Base-by-base conservation (phyloP, 768 basidiomycete species). In the Lentinula aciculospora region DNA sequence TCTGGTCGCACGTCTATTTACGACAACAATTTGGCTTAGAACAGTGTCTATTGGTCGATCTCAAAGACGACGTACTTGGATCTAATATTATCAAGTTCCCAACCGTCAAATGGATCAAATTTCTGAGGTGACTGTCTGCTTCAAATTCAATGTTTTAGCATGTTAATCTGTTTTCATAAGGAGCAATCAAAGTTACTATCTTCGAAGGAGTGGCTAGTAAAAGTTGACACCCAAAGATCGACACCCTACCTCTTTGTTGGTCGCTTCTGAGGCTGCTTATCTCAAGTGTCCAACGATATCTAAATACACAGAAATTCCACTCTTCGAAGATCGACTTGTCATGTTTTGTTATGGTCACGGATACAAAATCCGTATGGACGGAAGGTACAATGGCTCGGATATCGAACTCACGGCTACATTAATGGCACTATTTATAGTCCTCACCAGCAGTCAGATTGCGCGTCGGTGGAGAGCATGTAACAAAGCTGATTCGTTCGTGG, bases 391-490 rank as follows among this genome's bases (percentile, higher is more conserved):
- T 53, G 58, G n/a, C 58, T 36, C 53, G 29, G 50, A 53, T 12
- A 47, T 65, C 62, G 51, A 42, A 47, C 46, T n/a, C 45, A 51
- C 40, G 25, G 25, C 44, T 42, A 10, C 59, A 62, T 51, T 46
- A 53, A 58, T 29, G 49, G 50, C 56, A 58, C 8, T 8, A 62
- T 57, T 63, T 25, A 46, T 56, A 88, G 87, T 77, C 2, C 64
- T 89, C 37, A 76, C 75, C 42, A 74, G 76, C 64, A 81, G 81
- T 29, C 78, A 82, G 58, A 72, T 89, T 58, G 82, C 84, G 25
- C 81, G 88, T 57, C 77, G 89, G 48, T 92, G 89, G 89, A 78
- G 84, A 42, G 67, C 72, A 54, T 82, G 79, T 60, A 90, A 92
- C 66, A 64, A 56, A 28, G 47, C 60, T 37, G 68, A 73, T 59